These are phyloP conservation scores for Diospyros kaki DNA, from an alignment of 148 eudicot species.

Conservation along the genomic window DNA sequence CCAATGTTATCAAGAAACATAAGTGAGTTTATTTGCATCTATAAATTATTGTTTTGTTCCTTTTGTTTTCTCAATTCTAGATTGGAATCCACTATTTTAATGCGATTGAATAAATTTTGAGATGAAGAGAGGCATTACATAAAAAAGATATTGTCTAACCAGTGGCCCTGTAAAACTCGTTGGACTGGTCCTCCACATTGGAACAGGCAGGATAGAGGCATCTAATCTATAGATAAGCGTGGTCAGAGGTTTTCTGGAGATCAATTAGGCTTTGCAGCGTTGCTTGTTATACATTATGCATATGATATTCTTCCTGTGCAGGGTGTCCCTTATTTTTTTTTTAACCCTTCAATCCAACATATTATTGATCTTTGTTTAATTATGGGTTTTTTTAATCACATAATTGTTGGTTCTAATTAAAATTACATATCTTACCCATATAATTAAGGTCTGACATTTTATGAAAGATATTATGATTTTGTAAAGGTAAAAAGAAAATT, in stretches of 20 bases:
- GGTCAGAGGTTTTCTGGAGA: neutral
- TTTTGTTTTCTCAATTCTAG: neutral
- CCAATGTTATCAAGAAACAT: slow-evolving; percentile 56
- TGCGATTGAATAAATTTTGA: slow-evolving; percentile 3
- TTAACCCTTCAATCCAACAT: too few relatives aligned
- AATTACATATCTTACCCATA: too few relatives aligned
- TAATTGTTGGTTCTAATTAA: too few relatives aligned
- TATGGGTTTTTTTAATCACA: too few relatives aligned
- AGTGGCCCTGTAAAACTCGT: neutral
- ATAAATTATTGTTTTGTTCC: neutral
- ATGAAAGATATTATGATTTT: too few relatives aligned
- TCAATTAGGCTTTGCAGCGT: neutral
- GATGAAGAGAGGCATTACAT: neutral
- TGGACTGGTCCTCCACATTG: neutral
- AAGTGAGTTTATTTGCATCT: slow-evolving; percentile 45
- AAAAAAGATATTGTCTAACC: neutral
- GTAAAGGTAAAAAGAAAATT: too few relatives aligned
- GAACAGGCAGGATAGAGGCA: neutral
- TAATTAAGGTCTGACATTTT: too few relatives aligned
- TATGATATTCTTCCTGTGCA: too few relatives aligned
- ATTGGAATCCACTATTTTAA: neutral
- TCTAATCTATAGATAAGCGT: neutral
- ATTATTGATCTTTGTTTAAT: too few relatives aligned
- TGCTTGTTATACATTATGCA: neutral
- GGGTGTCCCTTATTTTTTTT: neutral